Base-by-base conservation (phyloP, 179 eudicot genomes). In the Heliamphora pulchella region DNA sequence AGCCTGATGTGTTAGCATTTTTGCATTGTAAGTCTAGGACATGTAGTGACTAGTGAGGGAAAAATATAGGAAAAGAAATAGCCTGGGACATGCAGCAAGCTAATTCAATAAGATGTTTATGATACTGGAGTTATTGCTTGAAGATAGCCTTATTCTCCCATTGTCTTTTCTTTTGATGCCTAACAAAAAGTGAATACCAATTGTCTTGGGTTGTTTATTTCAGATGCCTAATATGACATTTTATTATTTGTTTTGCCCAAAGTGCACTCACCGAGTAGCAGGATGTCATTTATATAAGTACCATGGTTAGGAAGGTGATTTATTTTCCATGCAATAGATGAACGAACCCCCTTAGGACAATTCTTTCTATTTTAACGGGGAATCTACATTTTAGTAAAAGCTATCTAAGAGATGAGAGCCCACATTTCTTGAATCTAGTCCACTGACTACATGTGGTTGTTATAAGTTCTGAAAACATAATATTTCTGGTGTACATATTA, bases 151-250 rank as follows among this genome's bases (percentile, higher is more conserved):
- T 43, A 46, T 14, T 69, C 0, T 69, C 3, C 6, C 44, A 44
- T 46, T 48, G 51, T 48, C 7, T 48, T 3, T 48, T 3, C 51
- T 48, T 48, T 3, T 48, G 51, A 48, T 48, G 51, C 51, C 51
- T 48, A 48, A 48, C 51, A 48, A 8, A 55, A 61, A 18, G n/a
- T n/a, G 22, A 61, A n/a, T 20, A 61, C 31, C 20, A 61, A 61
- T 15, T 61, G 22, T 8, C 17, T 61, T 57, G 17, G 65, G 7
- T 48, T 48, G 51, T 48, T 61, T 61, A 15, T 61, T 31, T 31
- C 31, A 31, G 59, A 11, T 73, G 61, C 75, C 75, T 71, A 18
- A 71, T 14, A 73, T 73, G 61, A 7, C 76, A 18, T 18, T 18
- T 18, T 18, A 18, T 8, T 8, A 73, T 73, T 14, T 22, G 51